Evolutionary conservation across 2,329 filamentous ascomycete species (phyloP).

Genomic region (Microdochium bolleyi): DNA sequence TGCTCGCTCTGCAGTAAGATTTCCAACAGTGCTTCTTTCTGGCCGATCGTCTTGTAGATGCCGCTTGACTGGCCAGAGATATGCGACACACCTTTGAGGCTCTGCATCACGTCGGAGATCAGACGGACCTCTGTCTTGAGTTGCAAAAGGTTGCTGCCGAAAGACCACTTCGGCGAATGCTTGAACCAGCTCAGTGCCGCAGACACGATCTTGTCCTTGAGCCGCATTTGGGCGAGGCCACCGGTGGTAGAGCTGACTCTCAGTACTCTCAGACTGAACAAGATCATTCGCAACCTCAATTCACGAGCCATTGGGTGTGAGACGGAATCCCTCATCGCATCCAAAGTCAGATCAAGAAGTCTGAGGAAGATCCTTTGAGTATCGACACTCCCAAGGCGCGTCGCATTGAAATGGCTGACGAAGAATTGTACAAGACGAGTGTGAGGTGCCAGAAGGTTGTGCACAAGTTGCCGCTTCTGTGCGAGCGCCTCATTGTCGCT

Average conservation of each 20-base stretch:
- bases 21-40: slow-evolving; percentile 78
- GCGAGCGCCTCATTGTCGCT: slow-evolving; percentile 71
- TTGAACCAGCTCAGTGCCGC: slow-evolving; percentile 86
- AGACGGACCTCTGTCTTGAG: slow-evolving; percentile 86
- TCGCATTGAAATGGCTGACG: slow-evolving; percentile 89
- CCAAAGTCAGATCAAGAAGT: slow-evolving; percentile 70
- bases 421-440: slow-evolving; percentile 81
- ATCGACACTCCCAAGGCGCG: slow-evolving; percentile 74
- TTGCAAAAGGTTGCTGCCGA: slow-evolving; percentile 87
- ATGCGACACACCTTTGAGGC: slow-evolving; percentile 55
- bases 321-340: slow-evolving; percentile 61
- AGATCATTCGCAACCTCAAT: slow-evolving; percentile 78
- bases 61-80: slow-evolving; percentile 46
- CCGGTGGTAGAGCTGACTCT: slow-evolving; percentile 61
- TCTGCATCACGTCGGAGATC: slow-evolving; percentile 63
- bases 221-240: slow-evolving; percentile 61
- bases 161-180: slow-evolving; percentile 80
- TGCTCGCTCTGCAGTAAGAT: slow-evolving; percentile 80
- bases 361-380: slow-evolving; percentile 76
- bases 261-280: slow-evolving; percentile 75
- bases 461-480: slow-evolving; percentile 69
- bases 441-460: slow-evolving; percentile 81
- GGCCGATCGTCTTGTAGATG: slow-evolving; percentile 57
- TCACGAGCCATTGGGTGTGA: slow-evolving; percentile 85
- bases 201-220: slow-evolving; percentile 85